These are phyloP conservation scores for Cenchrus purpureus DNA, from an alignment of 176 grass and related monocot genomes.

Conservation along the genomic window DNA sequence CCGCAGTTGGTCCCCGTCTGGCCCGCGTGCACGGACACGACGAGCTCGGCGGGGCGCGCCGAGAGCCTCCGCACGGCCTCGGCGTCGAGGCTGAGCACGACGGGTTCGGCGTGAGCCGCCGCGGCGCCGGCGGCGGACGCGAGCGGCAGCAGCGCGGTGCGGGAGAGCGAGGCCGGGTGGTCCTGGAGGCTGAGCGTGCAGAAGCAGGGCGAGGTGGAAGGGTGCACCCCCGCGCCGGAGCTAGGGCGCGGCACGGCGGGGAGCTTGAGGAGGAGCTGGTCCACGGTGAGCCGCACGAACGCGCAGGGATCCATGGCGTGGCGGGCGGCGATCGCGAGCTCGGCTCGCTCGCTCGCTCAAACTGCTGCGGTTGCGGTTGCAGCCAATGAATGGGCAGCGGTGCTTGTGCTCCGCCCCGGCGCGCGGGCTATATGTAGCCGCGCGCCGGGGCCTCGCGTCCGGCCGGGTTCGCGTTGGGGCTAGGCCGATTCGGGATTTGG, in stretches of 20 bases:
- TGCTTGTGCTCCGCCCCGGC: background rate
- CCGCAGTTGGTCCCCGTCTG: constrained; percentile 61
- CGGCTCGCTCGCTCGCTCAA: background rate
- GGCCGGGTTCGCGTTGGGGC: background rate
- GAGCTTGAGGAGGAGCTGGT: constrained; percentile 79
- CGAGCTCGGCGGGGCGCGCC: constrained; percentile 54
- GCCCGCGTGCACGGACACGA: constrained; percentile 73
- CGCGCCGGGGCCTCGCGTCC: background rate
- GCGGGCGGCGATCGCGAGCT: background rate
- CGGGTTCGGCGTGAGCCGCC: constrained; percentile 25
- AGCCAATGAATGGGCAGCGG: background rate
- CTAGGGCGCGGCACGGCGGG: constrained; percentile 60
- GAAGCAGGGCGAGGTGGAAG: constrained; percentile 79
- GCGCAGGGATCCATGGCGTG: constrained; percentile 81
- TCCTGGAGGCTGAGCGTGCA: constrained; percentile 73
- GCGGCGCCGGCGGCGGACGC: constrained; percentile 32
- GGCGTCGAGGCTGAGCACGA: constrained; percentile 76
- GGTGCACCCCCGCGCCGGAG: constrained; percentile 69
- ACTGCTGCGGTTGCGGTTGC: background rate
- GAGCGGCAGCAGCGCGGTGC: constrained; percentile 67
- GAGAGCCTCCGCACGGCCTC: constrained; percentile 63
- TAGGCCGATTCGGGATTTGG: too few species aligned
- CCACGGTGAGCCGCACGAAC: constrained; percentile 82
- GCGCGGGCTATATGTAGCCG: constrained; percentile 45
- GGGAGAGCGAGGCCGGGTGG: constrained; percentile 52